phyloP scores from a whole-genome alignment of 495 filamentous ascomycete species.

The Penicillium angulare region DNA sequence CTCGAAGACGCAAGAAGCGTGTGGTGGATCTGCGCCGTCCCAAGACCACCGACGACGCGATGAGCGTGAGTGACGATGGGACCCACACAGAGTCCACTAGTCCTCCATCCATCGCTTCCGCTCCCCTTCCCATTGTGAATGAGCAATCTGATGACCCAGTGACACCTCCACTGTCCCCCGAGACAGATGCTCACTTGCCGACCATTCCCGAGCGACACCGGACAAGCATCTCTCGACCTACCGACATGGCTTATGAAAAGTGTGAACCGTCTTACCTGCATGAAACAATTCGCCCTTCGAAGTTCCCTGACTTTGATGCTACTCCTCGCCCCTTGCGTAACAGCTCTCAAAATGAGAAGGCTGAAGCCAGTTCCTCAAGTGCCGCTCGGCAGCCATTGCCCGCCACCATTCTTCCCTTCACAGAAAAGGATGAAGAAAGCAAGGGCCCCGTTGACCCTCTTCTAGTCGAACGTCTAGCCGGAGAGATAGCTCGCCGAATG shows the following conservation, averaged over 20 bases:
- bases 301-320: conserved; percentile 32
- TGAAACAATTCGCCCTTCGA: conserved; percentile 21
- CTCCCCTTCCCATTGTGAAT: conserved; percentile 39
- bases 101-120: conserved; percentile 41
- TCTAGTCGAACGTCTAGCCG: conserved; percentile 87
- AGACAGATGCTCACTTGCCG: conserved; percentile 33
- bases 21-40: conserved; percentile 83
- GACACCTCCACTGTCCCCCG: conserved; percentile 42
- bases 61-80: conserved; percentile 54
- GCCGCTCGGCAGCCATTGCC: conserved; percentile 28
- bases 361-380: conserved; percentile 30
- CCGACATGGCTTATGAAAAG: conserved; percentile 17
- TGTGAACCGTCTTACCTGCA: conserved; percentile 32
- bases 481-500: conserved; percentile 82
- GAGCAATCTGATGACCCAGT: conserved; percentile 47
- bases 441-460: conserved; percentile 74
- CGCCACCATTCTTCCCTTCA: conserved; percentile 39
- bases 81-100: conserved; percentile 38
- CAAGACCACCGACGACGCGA: conserved; percentile 54
- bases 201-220: conserved; percentile 41
- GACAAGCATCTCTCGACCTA: conserved; percentile 30
- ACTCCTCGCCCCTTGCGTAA: conserved; percentile 35
- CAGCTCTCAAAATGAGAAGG: conserved; percentile 24
- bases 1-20: conserved; percentile 84
- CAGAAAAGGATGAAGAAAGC: conserved; percentile 27